Evolutionary conservation across 2,329 filamentous ascomycete genomes (phyloP).

Genomic region (Nemania sp.): DNA sequence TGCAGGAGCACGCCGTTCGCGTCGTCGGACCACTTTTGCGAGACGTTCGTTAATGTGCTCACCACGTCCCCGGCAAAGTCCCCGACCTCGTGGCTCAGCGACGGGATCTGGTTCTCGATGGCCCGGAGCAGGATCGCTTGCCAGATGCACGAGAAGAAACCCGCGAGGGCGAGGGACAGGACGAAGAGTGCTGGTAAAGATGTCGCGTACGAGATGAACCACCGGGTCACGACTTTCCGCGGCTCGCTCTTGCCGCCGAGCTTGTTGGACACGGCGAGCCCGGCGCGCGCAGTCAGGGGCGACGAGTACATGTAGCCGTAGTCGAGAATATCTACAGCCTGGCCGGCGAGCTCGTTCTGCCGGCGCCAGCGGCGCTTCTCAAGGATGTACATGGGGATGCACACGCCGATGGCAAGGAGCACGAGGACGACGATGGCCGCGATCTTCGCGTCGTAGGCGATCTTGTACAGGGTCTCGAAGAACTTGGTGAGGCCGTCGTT

Average conservation of each 20-base stretch:
- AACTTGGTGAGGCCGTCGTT: slow-evolving; percentile 82
- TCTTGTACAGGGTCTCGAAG: slow-evolving; percentile 71
- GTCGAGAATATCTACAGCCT: slow-evolving; percentile 79
- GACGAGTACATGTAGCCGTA: slow-evolving; percentile 85
- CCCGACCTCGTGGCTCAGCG: slow-evolving; percentile 72
- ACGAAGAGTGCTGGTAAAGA: slow-evolving; percentile 84
- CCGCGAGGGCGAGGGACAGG: slow-evolving; percentile 78
- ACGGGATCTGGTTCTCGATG: slow-evolving; percentile 76
- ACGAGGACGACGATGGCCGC: slow-evolving; percentile 77
- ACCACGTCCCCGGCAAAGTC: slow-evolving; percentile 81
- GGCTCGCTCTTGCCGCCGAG: slow-evolving; percentile 54
- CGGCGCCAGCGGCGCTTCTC: slow-evolving; percentile 78
- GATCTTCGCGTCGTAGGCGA: slow-evolving; percentile 70
- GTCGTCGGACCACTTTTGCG: slow-evolving; percentile 72
- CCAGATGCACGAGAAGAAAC: slow-evolving; percentile 79
- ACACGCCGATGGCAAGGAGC: slow-evolving; percentile 70
- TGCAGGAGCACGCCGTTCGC: slow-evolving; percentile 73
- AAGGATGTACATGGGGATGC: slow-evolving; percentile 76
- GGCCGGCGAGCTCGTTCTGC: slow-evolving; percentile 69
- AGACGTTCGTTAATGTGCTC: slow-evolving; percentile 70
- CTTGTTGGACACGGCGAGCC: slow-evolving; percentile 68
- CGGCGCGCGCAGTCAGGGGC: slow-evolving; percentile 72
- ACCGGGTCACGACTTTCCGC: slow-evolving; percentile 73
- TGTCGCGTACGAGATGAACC: slow-evolving; percentile 86
- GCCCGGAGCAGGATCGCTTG: slow-evolving; percentile 77